Evolutionary conservation across 2,329 filamentous ascomycete species (phyloP), one percentile per base, ranked within the genome.

Genomic region (Sclerotinia nivalis): DNA sequence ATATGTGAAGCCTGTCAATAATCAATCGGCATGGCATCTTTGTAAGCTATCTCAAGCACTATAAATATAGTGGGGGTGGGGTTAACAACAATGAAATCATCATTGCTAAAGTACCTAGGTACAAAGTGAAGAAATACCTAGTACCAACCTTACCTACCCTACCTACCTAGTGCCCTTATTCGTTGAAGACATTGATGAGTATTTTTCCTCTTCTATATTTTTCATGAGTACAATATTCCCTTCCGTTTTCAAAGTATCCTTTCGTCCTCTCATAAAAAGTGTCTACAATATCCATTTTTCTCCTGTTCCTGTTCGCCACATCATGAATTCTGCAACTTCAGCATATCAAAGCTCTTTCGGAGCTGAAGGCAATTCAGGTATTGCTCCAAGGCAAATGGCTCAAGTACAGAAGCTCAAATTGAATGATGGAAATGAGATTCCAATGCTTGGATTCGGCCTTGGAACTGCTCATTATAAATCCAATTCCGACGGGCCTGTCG

Each of bases 341-440:
- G 73, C 78, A 34, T 82, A 79, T 65, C 76, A 78, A 70, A 72
- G 72, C 8, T 71, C 72, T 22, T 74, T 71, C 55, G 71, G 69
- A 61, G 68, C 68, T 15, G 70, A 71, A 40, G 72, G 72, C 25
- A 83, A 88, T 73, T 85, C 86, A 70, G 91, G 88, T 71, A 91
- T 94, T 76, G 92, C 96, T 76, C 93, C 97, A 80, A 93, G 91
- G 83, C 92, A 76, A 70, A 73, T 74, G 70, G 52, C 69, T 62
- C 69, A 70, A 78, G 90, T 86, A 52, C 89, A 89, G 1, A 82
- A 80, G 68, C 79, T 93, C 68, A 91, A 90, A 81, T 83, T 94
- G 69, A 92, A 91, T 74, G 90, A 94, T 81, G 91, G 90, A 72
- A 87, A 87, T 71, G 85, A 87, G 70, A 91, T 94, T 67, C 91